Evolutionary conservation across 2,329 filamentous ascomycete species (phyloP), one percentile per base, ranked within the genome.

Genomic region (Mycosphaerella sp.): DNA sequence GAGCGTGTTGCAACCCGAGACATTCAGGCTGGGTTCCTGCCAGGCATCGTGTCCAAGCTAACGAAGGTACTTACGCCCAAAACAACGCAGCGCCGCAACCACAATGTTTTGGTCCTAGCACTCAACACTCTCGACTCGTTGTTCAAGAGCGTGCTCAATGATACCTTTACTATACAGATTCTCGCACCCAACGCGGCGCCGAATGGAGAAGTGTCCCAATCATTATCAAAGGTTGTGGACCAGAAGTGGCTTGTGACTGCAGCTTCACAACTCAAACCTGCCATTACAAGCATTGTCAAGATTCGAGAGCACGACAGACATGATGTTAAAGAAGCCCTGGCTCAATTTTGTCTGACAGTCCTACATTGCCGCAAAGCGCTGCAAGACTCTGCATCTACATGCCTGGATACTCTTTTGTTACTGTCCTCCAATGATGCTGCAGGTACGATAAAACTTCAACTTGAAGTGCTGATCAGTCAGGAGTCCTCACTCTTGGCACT

Each of bases 11-110:
- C 78, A 46, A 85, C 93, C 61, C 79, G 79, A 41, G 79, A 86
- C n/a, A 81, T 87, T 2, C 73, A 95, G 50, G 87, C 89, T 8
- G 90, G 81, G 55, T 93, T 98, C 63, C 75, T 97, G 37, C 93
- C 94, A 0, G 89, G 90, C 8, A 88, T 88, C 0, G 80, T 95
- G 0, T 97, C 93, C 2, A 81, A 83, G 1, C 72, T 98, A 18
- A 84, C 86, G 2, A 90, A 85, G 62, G 73, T 89, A 0, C 71
- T 95, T 44, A 84, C 86, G 4, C 81, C 82, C 0, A 86, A 84
- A 0, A 80, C 76, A n/a, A 74, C 79, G 36, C 76, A 78, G 58
- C 75, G 80, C 43, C 73, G 80, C 30, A 75, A 78, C 42, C 82
- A 77, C 58, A 79, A 77, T 36, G 78, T 94, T 0, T 72, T 97